A percentile compares a stretch with the other conserved stretches of the same genome.
Evolutionary conservation across 2,329 filamentous ascomycete species (phyloP).

Genomic region (Thelonectria rubi): DNA sequence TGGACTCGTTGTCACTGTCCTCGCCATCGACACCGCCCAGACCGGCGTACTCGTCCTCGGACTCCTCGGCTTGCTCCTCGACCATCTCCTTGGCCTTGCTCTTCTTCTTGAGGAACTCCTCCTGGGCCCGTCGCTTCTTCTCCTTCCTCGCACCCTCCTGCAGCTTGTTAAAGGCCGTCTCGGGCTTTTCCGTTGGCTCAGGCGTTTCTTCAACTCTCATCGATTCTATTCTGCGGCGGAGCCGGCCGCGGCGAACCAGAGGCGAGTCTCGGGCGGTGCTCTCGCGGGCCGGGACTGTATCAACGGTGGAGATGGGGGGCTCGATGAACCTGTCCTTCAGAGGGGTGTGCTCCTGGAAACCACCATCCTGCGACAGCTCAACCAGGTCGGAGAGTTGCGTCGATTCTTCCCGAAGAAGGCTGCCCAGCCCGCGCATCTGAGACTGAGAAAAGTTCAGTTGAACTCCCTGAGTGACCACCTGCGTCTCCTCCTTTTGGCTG

Average conservation of each 20-base stretch:
- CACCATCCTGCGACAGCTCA: slow-evolving; percentile 82
- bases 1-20: slow-evolving; percentile 76
- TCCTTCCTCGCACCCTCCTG: slow-evolving; percentile 68
- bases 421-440: slow-evolving; percentile 67
- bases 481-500: slow-evolving; percentile 51
- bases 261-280: slow-evolving; percentile 69
- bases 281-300: slow-evolving; percentile 67
- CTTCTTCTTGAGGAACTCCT: slow-evolving; percentile 81
- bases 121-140: slow-evolving; percentile 60
- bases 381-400: slow-evolving; percentile 76
- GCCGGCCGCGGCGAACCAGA: slow-evolving; percentile 66
- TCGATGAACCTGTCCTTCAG: slow-evolving; percentile 73
- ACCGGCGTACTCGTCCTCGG: slow-evolving; percentile 97
- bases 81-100: slow-evolving; percentile 88
- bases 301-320: slow-evolving; percentile 72
- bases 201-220: slow-evolving; percentile 34
- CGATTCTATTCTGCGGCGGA: slow-evolving; percentile 54
- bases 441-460: slow-evolving; percentile 68
- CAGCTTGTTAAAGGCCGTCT: slow-evolving; percentile 74
- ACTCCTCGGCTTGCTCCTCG: slow-evolving; percentile 94
- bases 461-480: slow-evolving; percentile 55
- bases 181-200: slow-evolving; percentile 30
- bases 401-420: slow-evolving; percentile 57
- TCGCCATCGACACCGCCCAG: slow-evolving; percentile 91
- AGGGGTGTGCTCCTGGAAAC: slow-evolving; percentile 78